A percentile compares a stretch with the other conserved stretches of the same genome.
These are phyloP conservation scores for Dichotomocladium elegans DNA, from an alignment of 371 early-diverging fungal species.

Conservation along the genomic window DNA sequence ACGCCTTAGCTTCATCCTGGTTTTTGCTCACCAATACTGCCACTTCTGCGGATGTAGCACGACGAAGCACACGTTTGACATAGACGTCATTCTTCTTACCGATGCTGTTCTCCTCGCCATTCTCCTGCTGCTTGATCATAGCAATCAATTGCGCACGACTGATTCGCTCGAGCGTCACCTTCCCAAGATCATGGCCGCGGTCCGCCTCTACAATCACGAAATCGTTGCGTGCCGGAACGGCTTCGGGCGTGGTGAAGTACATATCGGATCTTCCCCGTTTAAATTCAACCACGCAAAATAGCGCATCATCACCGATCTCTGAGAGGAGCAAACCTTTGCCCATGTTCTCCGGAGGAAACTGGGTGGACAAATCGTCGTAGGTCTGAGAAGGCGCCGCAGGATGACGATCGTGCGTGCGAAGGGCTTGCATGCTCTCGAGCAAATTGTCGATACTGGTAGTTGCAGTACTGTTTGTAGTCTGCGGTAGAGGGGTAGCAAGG, in stretches of 20 bases:
- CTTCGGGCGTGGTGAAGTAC: slow-evolving; percentile 59
- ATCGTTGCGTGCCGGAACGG: slow-evolving; percentile 44
- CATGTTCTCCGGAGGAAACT: slow-evolving; percentile 28
- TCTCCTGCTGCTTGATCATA: slow-evolving; percentile 74
- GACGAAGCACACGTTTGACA: slow-evolving; percentile 69
- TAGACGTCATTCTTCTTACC: slow-evolving; percentile 49
- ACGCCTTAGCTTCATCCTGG: slow-evolving; percentile 89
- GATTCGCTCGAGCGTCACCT: slow-evolving; percentile 87
- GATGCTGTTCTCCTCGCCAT: slow-evolving; percentile 56
- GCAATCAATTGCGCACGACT: slow-evolving; percentile 91
- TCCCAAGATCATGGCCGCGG: slow-evolving; percentile 93
- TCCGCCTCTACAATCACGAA: slow-evolving; percentile 95
- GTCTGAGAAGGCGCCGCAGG: slow-evolving; percentile 2
- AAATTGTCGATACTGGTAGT: not conserved
- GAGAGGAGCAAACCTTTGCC: slow-evolving; percentile 54
- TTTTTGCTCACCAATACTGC: slow-evolving; percentile 74
- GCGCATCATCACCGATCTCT: slow-evolving; percentile 47
- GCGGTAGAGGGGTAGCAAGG: slow-evolving; percentile 22
- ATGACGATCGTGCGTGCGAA: not conserved
- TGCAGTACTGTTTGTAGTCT: not conserved
- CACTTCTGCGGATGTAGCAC: slow-evolving; percentile 79
- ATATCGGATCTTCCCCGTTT: slow-evolving; percentile 86
- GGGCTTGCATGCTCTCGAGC: not conserved
- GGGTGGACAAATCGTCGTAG: slow-evolving; percentile 5
- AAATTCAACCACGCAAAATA: slow-evolving; percentile 82